These are phyloP conservation scores for Eimeria praecox DNA, from an alignment of 169 alveolate genomes.

Conservation along the genomic window DNA sequence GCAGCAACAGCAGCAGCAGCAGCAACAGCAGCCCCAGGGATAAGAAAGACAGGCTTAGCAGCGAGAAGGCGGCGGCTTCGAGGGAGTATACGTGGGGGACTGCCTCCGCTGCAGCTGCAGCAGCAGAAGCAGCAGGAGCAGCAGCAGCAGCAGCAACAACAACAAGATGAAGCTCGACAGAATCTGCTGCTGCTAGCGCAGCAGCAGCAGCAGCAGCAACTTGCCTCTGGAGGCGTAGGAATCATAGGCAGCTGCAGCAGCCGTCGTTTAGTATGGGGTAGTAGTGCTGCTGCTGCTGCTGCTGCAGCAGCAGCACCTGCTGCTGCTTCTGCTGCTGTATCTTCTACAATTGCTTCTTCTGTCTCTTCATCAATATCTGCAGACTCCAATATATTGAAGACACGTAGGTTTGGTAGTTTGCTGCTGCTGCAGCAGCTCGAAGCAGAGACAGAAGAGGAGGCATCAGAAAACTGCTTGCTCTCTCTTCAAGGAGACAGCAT, in stretches of 20 bases:
- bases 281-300: neutral
- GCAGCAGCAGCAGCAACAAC: neutral
- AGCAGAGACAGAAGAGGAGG: neutral
- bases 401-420: neutral
- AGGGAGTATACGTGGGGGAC: neutral
- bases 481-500: neutral
- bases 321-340: constrained; percentile 30
- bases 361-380: too few relatives aligned
- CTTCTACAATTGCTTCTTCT: neutral
- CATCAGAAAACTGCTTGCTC: neutral
- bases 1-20: neutral
- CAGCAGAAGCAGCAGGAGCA: too few relatives aligned
- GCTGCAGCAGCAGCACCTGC: neutral
- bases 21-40: neutral
- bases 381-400: too few relatives aligned
- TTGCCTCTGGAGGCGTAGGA: neutral
- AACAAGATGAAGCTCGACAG: too few relatives aligned
- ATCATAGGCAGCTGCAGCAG: neutral
- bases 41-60: neutral
- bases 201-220: neutral
- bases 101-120: too few relatives aligned
- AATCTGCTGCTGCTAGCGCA: too few relatives aligned
- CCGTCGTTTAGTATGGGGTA: neutral
- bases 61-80: neutral
- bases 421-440: constrained; percentile 1